Percentiles rank a stretch among this genome's conserved stretches.
Conservation (phyloP, 768 basidiomycete genomes). For the Terana coerulea region DNA sequence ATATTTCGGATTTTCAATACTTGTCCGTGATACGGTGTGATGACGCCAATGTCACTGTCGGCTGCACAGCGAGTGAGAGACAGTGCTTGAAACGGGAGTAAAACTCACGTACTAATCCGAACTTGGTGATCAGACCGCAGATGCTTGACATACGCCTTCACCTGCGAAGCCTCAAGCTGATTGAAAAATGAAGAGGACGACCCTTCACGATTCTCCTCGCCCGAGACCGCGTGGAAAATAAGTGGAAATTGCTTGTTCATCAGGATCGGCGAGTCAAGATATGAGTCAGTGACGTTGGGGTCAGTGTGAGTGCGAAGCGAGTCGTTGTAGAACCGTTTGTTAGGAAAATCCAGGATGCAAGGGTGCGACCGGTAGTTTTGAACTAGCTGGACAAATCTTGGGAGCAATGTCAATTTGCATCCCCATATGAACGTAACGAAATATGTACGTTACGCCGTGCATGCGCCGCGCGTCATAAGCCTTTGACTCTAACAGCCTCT, state of each 20-base stretch:
- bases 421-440: neutral
- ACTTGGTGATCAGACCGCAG: conserved; percentile 25
- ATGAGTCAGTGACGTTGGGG: conserved; percentile 20
- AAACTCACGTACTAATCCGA: conserved; percentile 31
- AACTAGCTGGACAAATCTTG: conserved; percentile 51
- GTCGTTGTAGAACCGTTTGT: conserved; percentile 37
- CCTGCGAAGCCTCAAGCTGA: conserved; percentile 30
- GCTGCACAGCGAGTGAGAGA: too few relatives aligned
- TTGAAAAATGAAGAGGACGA: conserved; percentile 40
- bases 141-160: conserved; percentile 29
- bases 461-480: conserved; percentile 24
- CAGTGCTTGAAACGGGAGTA: too few relatives aligned
- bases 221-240: conserved; percentile 31
- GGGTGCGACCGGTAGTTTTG: conserved; percentile 58
- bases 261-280: conserved; percentile 27
- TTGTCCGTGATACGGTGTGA: conserved; percentile 39
- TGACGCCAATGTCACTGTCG: conserved; percentile 34
- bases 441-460: conserved; percentile 18
- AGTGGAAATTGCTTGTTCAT: conserved; percentile 25
- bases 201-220: conserved; percentile 31
- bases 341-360: conserved; percentile 53
- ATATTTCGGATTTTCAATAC: conserved; percentile 27
- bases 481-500: conserved; percentile 29
- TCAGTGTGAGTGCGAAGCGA: conserved; percentile 30
- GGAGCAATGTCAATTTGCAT: neutral